A percentile compares a stretch with the other conserved stretches of the same genome.
These are phyloP conservation scores for Umbelopsis sp. DNA, from an alignment of 371 early-diverging fungal species.

Conservation along the genomic window DNA sequence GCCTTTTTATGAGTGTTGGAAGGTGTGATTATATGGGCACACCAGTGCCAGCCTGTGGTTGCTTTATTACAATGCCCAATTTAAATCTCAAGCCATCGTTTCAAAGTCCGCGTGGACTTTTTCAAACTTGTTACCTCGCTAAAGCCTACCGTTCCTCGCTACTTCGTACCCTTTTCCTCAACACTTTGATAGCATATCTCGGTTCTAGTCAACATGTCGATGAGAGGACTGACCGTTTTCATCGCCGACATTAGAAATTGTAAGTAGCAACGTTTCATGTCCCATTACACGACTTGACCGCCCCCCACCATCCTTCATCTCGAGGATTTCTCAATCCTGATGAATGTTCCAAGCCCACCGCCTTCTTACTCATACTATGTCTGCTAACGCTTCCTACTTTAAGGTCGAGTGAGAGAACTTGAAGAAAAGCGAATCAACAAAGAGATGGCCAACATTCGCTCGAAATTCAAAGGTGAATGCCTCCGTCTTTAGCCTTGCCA, in stretches of 20 bases:
- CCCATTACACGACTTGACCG: neutral
- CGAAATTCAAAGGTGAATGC: slow-evolving; percentile 92
- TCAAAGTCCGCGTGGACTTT: too few species aligned
- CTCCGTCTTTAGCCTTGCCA: too few species aligned
- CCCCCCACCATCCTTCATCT: neutral
- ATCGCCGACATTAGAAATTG: slow-evolving; percentile 89
- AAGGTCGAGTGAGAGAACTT: slow-evolving; percentile 94
- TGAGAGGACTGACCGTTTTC: slow-evolving; percentile 88
- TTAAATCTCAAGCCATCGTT: too few species aligned
- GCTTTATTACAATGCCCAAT: too few species aligned
- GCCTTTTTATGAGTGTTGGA: too few species aligned
- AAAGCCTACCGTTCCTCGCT: too few species aligned
- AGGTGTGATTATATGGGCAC: too few species aligned
- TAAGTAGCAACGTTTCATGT: slow-evolving; percentile 33
- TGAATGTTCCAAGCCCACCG: slow-evolving; percentile 24
- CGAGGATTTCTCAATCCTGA: neutral
- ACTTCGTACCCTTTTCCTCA: too few species aligned
- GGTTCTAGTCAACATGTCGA: slow-evolving; percentile 26
- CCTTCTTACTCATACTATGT: slow-evolving; percentile 26
- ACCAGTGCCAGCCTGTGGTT: too few species aligned
- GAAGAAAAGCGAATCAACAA: slow-evolving; percentile 98
- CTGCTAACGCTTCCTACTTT: neutral
- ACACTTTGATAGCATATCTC: neutral
- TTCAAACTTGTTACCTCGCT: too few species aligned
- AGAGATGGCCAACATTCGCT: slow-evolving; percentile 97